Evolutionary conservation across 2,329 filamentous ascomycete species (phyloP).

Genomic region (Gremmenia infestans): DNA sequence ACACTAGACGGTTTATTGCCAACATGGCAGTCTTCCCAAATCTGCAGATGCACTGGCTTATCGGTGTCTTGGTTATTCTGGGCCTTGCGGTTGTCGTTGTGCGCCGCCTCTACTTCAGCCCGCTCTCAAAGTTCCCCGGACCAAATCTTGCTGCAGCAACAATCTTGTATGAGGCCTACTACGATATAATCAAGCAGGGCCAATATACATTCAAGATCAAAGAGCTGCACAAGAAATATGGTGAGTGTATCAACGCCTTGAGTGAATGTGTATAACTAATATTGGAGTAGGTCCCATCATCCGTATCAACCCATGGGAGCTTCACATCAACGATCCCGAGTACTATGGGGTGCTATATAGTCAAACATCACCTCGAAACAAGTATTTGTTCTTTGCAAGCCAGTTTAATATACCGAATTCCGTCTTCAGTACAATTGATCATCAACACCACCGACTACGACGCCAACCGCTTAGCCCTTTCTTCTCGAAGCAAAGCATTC

Average conservation of each 20-base stretch:
- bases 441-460: conserved; percentile 20
- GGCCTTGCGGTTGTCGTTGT: background rate
- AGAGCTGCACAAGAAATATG: conserved; percentile 17
- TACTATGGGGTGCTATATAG: conserved; percentile 3
- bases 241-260: background rate
- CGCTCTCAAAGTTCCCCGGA: conserved; percentile 25
- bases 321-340: conserved; percentile 7
- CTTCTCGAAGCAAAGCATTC: conserved; percentile 21
- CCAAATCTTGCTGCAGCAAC: conserved; percentile 30
- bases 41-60: conserved; percentile 1
- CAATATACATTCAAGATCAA: conserved; percentile 13
- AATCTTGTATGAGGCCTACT: conserved; percentile 22
- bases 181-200: conserved; percentile 19
- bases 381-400: conserved; percentile 2
- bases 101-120: conserved; percentile 5
- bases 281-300: conserved; percentile 3
- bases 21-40: background rate
- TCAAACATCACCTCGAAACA: conserved; percentile 3
- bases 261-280: background rate
- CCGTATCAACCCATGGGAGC: conserved; percentile 8
- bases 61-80: background rate
- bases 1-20: background rate
- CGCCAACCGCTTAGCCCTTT: conserved; percentile 22
- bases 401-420: conserved; percentile 4
- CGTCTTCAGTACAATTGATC: conserved; percentile 18